Base-by-base conservation (phyloP, 345 rosid genomes). In the Moricandia moricandioides region DNA sequence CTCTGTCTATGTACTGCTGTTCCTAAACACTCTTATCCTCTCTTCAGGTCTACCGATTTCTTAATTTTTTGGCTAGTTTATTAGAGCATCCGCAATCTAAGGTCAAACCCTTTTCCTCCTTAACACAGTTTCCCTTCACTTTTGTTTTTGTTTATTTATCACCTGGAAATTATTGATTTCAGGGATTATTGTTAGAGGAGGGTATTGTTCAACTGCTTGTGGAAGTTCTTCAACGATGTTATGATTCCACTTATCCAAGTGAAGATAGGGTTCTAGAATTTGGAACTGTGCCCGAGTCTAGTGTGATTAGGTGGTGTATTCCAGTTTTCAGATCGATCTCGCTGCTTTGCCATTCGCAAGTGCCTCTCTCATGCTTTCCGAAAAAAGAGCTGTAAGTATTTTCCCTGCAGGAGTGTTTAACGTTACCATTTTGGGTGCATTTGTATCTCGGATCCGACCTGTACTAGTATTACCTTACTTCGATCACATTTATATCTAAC, bases 61-160 rank as follows among this genome's bases (percentile, higher is more conserved):
- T 95, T 39, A 91, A 81, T 67, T 95, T 95, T 76, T 80, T 92
- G 71, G 87, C 91, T 74, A 72, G 86, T 80, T 80, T 95, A 76
- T 62, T 92, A 85, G 97, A 95, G 83, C 99, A 95, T 89, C 97
- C 97, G 5, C 76, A 51, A 68, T 86, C 93, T 54, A 89, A 89
- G 96, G 99, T 95, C 62, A 51, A 14, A 70, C 73, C 26, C 77
- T 27, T 55, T 70, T 33, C 69, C 69, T 67, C 65, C 49, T 75
- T 69, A 51, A 63, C 58, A 72, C 51, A 69, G 29, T 68, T 70
- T 59, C 29, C 12, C 27, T 35, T 35, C 54, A 58, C 37, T 18
- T 68, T 24, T 43, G 16, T 65, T 17, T 40, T n/a, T 8, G 39
- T 45, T 45, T 64, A 30, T 26, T 62, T 47, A 18, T 67, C 70